A percentile compares a stretch with the other conserved stretches of the same genome.
These are phyloP conservation scores for Torulaspora pretoriensis DNA, from an alignment of 1,139 yeast genomes.

Conservation along the genomic window DNA sequence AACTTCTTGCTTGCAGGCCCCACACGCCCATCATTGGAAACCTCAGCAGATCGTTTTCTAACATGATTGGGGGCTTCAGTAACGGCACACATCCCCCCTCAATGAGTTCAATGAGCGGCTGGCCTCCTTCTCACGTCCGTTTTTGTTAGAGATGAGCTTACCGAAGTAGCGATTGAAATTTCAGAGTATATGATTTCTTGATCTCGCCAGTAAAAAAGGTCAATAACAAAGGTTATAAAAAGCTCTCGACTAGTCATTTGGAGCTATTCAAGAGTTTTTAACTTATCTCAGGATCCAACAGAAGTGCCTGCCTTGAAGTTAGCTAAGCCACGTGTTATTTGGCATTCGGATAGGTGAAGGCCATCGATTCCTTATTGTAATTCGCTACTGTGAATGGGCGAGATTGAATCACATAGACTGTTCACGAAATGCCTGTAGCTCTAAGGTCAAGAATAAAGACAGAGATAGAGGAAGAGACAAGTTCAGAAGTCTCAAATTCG, in stretches of 20 bases:
- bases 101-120: not conserved
- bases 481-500: conserved; percentile 1
- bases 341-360: too few species aligned
- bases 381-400: not conserved
- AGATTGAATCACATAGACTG: not conserved
- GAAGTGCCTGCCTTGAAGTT: not conserved
- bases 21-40: not conserved
- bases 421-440: conserved; percentile 10
- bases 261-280: too few species aligned
- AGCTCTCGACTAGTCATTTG: too few species aligned
- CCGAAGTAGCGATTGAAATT: not conserved
- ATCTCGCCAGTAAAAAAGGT: not conserved
- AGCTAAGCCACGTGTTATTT: not conserved
- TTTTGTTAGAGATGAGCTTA: not conserved
- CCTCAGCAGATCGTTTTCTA: conserved; percentile 1
- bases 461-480: conserved; percentile 4
- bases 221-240: not conserved
- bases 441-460: conserved; percentile 11
- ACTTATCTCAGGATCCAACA: not conserved
- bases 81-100: not conserved
- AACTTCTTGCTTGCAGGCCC: conserved; percentile 17
- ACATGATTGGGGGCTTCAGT: not conserved
- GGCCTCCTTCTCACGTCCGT: not conserved
- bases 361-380: too few species aligned
- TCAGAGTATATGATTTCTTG: not conserved